Base-by-base conservation (phyloP, 768 basidiomycete species). In the Lactifluus piperatus region DNA sequence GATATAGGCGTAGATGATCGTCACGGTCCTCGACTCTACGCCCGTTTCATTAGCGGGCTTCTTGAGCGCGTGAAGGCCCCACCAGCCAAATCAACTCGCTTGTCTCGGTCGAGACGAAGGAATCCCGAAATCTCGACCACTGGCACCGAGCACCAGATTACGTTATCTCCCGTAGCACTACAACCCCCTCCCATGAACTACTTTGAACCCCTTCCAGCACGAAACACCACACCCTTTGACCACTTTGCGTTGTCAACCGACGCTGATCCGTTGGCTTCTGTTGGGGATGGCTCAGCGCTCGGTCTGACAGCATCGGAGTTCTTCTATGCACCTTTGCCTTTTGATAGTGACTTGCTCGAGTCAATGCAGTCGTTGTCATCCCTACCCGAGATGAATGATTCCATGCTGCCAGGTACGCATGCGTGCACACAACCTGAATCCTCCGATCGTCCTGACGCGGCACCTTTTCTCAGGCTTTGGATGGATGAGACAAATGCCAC, bases 1-100 rank as follows among this genome's bases (percentile, higher is more conserved):
- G 67, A 65, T 34, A 65, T 71, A 32, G 68, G 68, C 14, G 65
- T 72, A 44, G 71, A 72, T n/a, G 67, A 65, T n/a, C 60, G 64
- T n/a, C 71, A 72, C 54, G 68, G 69, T 5, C 70, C 70, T 16
- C 66, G 65, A 54, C 65, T 71, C 16, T 72, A 69, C 53, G 62
- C 71, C 13, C 69, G 69, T 27, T 72, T 72, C 66, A 51, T 72
- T 14, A 57, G 57, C 18, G 64, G 66, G 20, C 63, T 72, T 44
- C 60, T 72, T 9, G 54, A 59, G 20, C 43, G 20, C 9, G 64
- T 65, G 34, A 64, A 64, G 44, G 39, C 41, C 1, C 43, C 50
- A 27, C 61, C 61, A 14, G 5, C 46, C 20, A 41, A n/a, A 10
- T 1, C 24, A 1, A 1, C 29, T 24, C 51, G 51, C 45, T 27